phyloP scores from a whole-genome alignment of 73 alveolate species.

The Paramecium caudatum region DNA sequence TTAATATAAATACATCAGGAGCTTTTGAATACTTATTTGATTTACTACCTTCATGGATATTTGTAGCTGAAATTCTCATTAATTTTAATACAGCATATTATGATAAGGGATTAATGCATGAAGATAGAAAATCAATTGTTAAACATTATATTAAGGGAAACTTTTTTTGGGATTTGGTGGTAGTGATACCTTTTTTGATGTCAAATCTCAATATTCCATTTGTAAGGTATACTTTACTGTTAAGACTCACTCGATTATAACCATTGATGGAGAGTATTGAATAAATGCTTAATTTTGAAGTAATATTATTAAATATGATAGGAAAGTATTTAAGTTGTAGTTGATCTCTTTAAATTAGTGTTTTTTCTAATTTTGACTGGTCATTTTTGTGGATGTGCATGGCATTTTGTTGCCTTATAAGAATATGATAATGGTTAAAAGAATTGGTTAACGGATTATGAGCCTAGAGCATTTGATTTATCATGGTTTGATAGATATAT shows the following conservation, averaged over 20 bases:
- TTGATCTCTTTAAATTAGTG: conserved; percentile 65
- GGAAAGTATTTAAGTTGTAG: conserved; percentile 78
- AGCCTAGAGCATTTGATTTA: conserved; percentile 71
- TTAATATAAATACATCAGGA: background rate
- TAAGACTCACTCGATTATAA: conserved; percentile 76
- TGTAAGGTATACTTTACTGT: conserved; percentile 78
- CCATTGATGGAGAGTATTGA: conserved; percentile 76
- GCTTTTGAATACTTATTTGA: conserved; percentile 45
- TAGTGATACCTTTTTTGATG: conserved; percentile 75
- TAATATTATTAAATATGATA: conserved; percentile 48
- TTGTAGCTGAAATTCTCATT: conserved; percentile 72
- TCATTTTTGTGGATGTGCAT: conserved; percentile 75
- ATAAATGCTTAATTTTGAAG: conserved; percentile 67
- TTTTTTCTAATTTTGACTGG: conserved; percentile 66
- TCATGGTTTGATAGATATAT: conserved; percentile 78
- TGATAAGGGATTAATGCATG: conserved; percentile 79
- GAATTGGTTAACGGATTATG: conserved; percentile 70
- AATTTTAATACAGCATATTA: conserved; percentile 82
- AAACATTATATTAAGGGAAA: conserved; percentile 75
- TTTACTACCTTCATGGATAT: conserved; percentile 66
- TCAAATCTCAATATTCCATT: conserved; percentile 68
- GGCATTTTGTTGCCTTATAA: conserved; percentile 70
- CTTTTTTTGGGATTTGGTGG: conserved; percentile 77
- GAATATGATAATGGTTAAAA: conserved; percentile 29
- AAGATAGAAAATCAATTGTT: conserved; percentile 75